Conservation (phyloP, 192 early-diverging fungal genomes). For the Geranomyces variabilis region DNA sequence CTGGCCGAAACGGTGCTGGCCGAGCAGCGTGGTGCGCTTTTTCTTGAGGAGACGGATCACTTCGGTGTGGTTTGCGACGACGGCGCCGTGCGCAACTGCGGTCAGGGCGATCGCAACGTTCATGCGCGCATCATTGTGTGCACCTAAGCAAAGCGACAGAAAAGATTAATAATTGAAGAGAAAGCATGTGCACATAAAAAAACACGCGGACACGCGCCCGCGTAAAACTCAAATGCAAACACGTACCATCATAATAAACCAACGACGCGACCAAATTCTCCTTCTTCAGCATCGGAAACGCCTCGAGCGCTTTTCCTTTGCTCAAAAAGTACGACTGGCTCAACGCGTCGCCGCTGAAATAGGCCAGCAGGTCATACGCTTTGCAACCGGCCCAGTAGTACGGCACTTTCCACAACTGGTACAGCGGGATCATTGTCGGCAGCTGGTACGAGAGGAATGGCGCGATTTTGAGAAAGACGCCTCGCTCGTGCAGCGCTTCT, state of each 20-base stretch:
- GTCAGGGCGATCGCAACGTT: conserved; percentile 92
- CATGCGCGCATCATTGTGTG: conserved; percentile 98
- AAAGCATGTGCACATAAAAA: no score
- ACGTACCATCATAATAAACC: conserved; percentile 94
- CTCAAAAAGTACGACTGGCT: conserved; percentile 84
- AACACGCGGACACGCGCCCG: no score
- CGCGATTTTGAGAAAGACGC: conserved; percentile 92
- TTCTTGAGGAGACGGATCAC: conserved; percentile 81
- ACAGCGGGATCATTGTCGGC: conserved; percentile 93
- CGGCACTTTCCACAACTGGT: conserved; percentile 95
- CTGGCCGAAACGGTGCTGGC: conserved; percentile 47
- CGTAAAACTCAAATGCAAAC: no score
- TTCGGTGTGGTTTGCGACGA: conserved; percentile 92
- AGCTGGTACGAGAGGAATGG: conserved; percentile 91
- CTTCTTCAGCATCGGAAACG: conserved; percentile 92
- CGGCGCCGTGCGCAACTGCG: conserved; percentile 86
- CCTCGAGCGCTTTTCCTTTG: conserved; percentile 78
- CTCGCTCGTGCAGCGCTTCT: conserved; percentile 95
- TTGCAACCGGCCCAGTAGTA: conserved; percentile 97
- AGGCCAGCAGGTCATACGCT: conserved; percentile 88
- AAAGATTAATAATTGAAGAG: neutral
- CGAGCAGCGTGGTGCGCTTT: conserved; percentile 39
- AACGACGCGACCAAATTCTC: conserved; percentile 89
- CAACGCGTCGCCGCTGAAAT: conserved; percentile 77
- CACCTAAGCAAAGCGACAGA: conserved; percentile 51